Base-by-base conservation (phyloP, 2,329 filamentous ascomycete species). In the Chrysosporium keratinophilum region DNA sequence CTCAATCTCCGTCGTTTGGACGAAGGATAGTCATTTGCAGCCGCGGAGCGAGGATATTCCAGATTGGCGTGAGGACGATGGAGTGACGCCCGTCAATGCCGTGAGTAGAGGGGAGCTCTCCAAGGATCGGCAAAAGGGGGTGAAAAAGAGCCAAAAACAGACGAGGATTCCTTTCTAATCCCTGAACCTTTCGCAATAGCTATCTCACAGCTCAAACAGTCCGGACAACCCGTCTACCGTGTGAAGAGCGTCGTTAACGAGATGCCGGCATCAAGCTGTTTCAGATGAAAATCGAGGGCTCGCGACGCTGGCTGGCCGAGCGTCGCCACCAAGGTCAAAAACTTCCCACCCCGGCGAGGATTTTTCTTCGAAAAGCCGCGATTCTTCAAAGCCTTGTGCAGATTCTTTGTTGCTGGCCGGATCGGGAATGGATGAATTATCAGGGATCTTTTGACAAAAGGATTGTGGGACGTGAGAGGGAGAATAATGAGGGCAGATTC, bases 21-120 rank as follows among this genome's bases (percentile, higher is more conserved):
- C 56, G 61, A 62, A 60, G 59, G 61, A 40, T 56, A 63, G 60
- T 65, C 66, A 69, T 68, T 60, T 63, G 65, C 62, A 61, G 65
- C 62, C 61, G 28, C 3, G 9, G 44, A 34, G 51, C 41, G 15
- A 49, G 48, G 40, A 56, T 40, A 55, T 35, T 42, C 50, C 50
- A 52, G 42, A 14, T 31, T 46, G 33, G 19, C 31, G 14, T 14
- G 17, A 14, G 17, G 20, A 1, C 20, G 45, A 34, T 19, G 23
- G 19, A 39, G 35, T 17, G 41, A 37, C 3, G 23, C 33, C 31
- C 12, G 19, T 9, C 11, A 11, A 11, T 37, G 28, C 40, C 1
- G 17, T 5, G 31, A 45, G 31, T 11, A 34, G 50, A 20, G 15
- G 50, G 44, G 44, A 47, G 35, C 11, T n/a, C n/a, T 37, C 35